Conservation (phyloP, 495 filamentous ascomycete species). For the Hyaloscypha bicolor region DNA sequence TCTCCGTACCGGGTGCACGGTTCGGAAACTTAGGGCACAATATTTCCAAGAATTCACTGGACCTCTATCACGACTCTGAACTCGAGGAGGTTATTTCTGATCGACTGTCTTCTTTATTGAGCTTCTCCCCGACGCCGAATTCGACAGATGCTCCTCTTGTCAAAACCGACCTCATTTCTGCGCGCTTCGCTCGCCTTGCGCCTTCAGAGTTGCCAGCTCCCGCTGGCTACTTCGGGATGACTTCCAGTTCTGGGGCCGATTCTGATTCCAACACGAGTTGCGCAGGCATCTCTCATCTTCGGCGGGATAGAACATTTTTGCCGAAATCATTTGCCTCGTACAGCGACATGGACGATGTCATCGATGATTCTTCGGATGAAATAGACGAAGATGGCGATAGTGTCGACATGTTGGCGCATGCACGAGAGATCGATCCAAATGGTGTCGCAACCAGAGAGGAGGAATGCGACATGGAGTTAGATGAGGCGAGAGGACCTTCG, state of each 20-base stretch:
- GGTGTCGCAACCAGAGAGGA: conserved; percentile 11
- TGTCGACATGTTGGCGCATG: conserved; percentile 28
- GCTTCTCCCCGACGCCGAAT: background rate
- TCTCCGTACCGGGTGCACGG: conserved; percentile 15
- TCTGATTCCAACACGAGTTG: conserved; percentile 35
- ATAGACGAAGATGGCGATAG: conserved; percentile 30
- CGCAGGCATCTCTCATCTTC: conserved; percentile 25
- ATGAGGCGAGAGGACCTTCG: background rate
- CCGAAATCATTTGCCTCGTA: conserved; percentile 4
- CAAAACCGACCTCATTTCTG: conserved; percentile 41
- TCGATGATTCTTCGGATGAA: conserved; percentile 26
- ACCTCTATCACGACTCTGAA: conserved; percentile 9
- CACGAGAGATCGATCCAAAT: conserved; percentile 21
- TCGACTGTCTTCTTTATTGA: background rate
- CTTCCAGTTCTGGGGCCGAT: conserved; percentile 38
- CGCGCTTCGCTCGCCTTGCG: conserved; percentile 35
- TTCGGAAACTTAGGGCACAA: conserved; percentile 13
- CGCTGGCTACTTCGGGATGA: conserved; percentile 17
- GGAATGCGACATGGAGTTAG: conserved; percentile 25
- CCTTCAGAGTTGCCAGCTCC: conserved; percentile 49
- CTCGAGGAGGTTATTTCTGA: conserved; percentile 41
- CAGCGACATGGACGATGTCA: background rate
- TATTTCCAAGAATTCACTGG: conserved; percentile 22
- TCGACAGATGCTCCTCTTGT: conserved; percentile 15
- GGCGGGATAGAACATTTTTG: conserved; percentile 26